Conservation (phyloP, 1,284 basidiomycete species). For the Cutaneotrichosporon mucoides region DNA sequence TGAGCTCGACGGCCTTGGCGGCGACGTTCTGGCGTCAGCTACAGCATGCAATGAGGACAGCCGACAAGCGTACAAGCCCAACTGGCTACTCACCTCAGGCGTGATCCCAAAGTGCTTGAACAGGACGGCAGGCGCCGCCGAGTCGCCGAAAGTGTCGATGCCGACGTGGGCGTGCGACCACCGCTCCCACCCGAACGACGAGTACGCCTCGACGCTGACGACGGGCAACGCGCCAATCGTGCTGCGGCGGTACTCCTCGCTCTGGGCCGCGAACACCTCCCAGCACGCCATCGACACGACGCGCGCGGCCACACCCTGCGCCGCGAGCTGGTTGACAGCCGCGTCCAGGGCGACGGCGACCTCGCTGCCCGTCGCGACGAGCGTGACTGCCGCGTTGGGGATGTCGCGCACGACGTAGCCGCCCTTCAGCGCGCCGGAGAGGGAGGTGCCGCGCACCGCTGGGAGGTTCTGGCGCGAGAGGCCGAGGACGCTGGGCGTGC, state of each 20-base stretch:
- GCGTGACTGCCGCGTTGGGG: slow-evolving; percentile 66
- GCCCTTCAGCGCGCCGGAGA: slow-evolving; percentile 78
- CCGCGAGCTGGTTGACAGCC: slow-evolving; percentile 63
- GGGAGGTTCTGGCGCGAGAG: slow-evolving; percentile 59
- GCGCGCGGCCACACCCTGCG: slow-evolving; percentile 72
- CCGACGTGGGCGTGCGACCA: slow-evolving; percentile 87
- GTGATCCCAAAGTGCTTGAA: slow-evolving; percentile 70
- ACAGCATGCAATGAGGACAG: background rate
- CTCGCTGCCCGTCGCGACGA: slow-evolving; percentile 85
- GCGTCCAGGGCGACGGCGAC: slow-evolving; percentile 76
- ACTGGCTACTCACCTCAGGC: slow-evolving; percentile 8
- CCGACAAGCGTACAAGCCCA: no score
- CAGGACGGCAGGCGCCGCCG: slow-evolving; percentile 81
- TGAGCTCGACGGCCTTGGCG: background rate
- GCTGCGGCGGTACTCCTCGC: slow-evolving; percentile 75
- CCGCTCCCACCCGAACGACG: slow-evolving; percentile 73
- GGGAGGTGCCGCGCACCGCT: slow-evolving; percentile 79
- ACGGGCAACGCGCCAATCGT: slow-evolving; percentile 78
- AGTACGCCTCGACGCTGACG: slow-evolving; percentile 79
- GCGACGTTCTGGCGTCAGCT: background rate
- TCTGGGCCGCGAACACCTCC: slow-evolving; percentile 79
- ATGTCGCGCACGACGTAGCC: slow-evolving; percentile 86
- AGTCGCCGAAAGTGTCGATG: slow-evolving; percentile 75
- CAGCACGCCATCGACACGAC: slow-evolving; percentile 86
- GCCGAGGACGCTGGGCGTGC: slow-evolving; percentile 64